These are phyloP conservation scores for Colletotrichum tamarilloi DNA, from an alignment of 2,329 filamentous ascomycete genomes.

Conservation along the genomic window DNA sequence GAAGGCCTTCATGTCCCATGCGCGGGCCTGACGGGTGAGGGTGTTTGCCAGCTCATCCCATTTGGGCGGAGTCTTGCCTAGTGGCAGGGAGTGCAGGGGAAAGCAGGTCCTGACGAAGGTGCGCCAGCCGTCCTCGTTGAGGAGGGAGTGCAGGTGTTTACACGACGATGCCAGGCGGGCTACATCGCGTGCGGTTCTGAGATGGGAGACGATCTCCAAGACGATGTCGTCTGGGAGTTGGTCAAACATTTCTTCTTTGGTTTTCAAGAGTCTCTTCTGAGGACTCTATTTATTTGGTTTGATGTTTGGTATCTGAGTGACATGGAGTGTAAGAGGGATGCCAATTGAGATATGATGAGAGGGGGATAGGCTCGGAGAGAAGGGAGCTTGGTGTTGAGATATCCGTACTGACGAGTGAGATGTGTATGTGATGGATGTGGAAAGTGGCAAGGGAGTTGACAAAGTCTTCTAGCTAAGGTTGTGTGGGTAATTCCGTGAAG, in stretches of 20 bases:
- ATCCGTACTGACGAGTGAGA: constrained; percentile 6
- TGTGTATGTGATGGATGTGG: constrained; percentile 1
- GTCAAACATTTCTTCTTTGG: constrained; percentile 43
- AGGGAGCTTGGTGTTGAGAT: background rate
- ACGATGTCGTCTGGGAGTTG: constrained; percentile 62
- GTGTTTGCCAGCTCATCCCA: constrained; percentile 56
- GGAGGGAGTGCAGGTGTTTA: constrained; percentile 50
- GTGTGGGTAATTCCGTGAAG: constrained; percentile 1
- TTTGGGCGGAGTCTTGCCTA: constrained; percentile 33
- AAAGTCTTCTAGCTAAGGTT: constrained; percentile 15
- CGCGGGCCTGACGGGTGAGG: constrained; percentile 62
- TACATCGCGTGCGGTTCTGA: constrained; percentile 61
- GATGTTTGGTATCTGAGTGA: constrained; percentile 15
- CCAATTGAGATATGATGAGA: background rate
- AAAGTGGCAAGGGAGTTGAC: background rate
- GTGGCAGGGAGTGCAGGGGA: constrained; percentile 50
- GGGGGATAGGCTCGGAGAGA: background rate
- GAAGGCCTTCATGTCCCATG: constrained; percentile 63
- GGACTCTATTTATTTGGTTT: constrained; percentile 20
- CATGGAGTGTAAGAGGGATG: background rate
- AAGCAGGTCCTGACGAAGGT: constrained; percentile 60
- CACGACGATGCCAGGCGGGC: constrained; percentile 54
- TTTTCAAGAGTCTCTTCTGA: constrained; percentile 4
- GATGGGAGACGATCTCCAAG: constrained; percentile 57
- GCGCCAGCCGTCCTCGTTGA: constrained; percentile 59